Evolutionary conservation across 805 yeast species (phyloP), one percentile per base, ranked within the genome.

Genomic region (Hanseniaspora valbyensis): DNA sequence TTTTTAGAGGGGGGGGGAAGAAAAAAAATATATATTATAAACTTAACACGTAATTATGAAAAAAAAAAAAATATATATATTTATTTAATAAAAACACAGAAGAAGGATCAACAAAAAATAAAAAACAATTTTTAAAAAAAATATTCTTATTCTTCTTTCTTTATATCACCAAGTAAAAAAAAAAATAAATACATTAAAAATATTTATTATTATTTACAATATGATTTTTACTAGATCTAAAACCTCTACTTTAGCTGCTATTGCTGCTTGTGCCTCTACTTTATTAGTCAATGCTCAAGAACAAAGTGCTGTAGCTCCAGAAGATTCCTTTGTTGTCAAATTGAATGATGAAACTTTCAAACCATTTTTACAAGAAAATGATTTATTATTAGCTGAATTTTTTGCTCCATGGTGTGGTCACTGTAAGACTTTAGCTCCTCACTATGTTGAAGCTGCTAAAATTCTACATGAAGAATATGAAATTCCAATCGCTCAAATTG

Each of bases 341-440:
- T 75, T 90, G 56, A 76, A 83, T 34, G 68, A 80, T 19, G 79
- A 73, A 34, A 75, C 74, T 53, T 90, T 85, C 64, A 75, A 75
- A 52, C 65, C 72, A 14, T 86, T 84, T 66, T 67, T 90, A 56
- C 67, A 69, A 44, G 77, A 74, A 51, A 83, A 89, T 70, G 83
- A 87, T 32, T 72, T 89, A 57, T 94, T 86, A 21, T 69, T 86
- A 55, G 83, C 90, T 19, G 95, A 86, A 68, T 86, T 86, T 68
- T 86, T 81, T 65, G 95, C 95, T 16, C 95, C 96, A 64, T 90
- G 97, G 96, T 89, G 96, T 74, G 96, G 96, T 16, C 92, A 89
- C 70, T 89, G 96, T 75, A 87, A 89, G 72, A 76, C 75, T 44
- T 69, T 86, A 56, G 95, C 87, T 12, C 95, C 95, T 32, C 81